These are phyloP conservation scores for Cladophialophora immunda DNA, from an alignment of 2,329 filamentous ascomycete genomes.

Conservation along the genomic window DNA sequence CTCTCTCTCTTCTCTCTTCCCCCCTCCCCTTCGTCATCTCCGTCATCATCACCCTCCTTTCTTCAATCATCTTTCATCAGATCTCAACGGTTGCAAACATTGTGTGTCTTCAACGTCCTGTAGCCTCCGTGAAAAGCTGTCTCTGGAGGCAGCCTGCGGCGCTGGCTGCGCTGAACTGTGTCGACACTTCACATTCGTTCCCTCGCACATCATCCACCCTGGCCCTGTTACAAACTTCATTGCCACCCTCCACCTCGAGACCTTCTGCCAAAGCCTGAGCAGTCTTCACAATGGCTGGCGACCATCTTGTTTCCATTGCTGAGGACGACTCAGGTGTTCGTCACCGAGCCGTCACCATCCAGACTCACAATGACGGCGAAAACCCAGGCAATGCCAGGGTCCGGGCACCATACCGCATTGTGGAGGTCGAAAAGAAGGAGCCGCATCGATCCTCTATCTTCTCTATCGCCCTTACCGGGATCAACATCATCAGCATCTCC, in stretches of 20 bases:
- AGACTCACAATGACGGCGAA: neutral
- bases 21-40: slow-evolving; percentile 20
- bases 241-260: neutral
- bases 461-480: slow-evolving; percentile 7
- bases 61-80: slow-evolving; percentile 25
- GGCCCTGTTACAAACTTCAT: slow-evolving; percentile 4
- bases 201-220: slow-evolving; percentile 14
- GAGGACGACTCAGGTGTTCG: neutral
- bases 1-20: slow-evolving; percentile 12
- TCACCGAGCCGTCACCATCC: neutral
- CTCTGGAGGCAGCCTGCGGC: slow-evolving; percentile 5
- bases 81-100: slow-evolving; percentile 20
- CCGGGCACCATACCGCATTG: slow-evolving; percentile 17
- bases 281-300: neutral
- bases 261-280: neutral
- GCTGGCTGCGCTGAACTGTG: slow-evolving; percentile 14
- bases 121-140: slow-evolving; percentile 15
- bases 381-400: neutral
- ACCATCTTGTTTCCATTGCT: neutral
- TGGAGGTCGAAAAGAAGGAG: slow-evolving; percentile 21
- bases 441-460: slow-evolving; percentile 4
- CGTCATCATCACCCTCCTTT: slow-evolving; percentile 23
- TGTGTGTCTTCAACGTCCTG: slow-evolving; percentile 3
- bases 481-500: slow-evolving; percentile 14
- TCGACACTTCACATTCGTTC: slow-evolving; percentile 12